Base-by-base conservation (phyloP, 2,329 filamentous ascomycete genomes). In the Hirsutella thompsonii region DNA sequence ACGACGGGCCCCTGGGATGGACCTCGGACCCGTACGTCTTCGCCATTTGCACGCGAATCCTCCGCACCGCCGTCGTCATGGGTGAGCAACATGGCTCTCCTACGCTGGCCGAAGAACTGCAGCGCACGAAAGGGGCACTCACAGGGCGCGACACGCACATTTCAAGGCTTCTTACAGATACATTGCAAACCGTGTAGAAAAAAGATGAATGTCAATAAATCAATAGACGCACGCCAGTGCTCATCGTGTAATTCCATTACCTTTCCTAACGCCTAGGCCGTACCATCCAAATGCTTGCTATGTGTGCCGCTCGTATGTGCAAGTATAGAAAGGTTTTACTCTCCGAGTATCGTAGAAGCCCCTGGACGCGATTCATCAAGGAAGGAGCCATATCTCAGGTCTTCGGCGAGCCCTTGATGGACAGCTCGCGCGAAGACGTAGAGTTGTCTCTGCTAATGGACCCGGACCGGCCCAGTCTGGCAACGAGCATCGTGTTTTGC, bases 1-100 rank as follows among this genome's bases (percentile, higher is more conserved):
- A 55, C 1, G 83, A 87, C 52, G 81, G 81, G 0, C 69, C 81
- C 8, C 61, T 93, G 28, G 84, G 86, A 6, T 88, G 82, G 79
- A 73, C 74, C 2, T 79, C 80, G 1, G 78, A 79, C 42, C 69
- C 78, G 1, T 74, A 79, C 23, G 74, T 80, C 1, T 90, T 88
- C 55, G 68, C 71, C 2, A 60, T 83, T 34, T 74, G 72, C 37
- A 62, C 66, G 5, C 61, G 66, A 13, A 51, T 74, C n/a, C 36
- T 72, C n/a, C 50, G 62, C 3, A 54, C 58, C 20, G 64, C 61
- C 1, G 53, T 55, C 18, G 57, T 62, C 5, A 44, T 73, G 42
- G 42, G 40, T 4, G 47, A 46, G 23, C 41, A 48, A 8, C 19
- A 37, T 9, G 35, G 20, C 8, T 14, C 21, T 2, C 33, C 32